Percentiles rank a stretch among this genome's conserved stretches.
Evolutionary conservation across 2,329 filamentous ascomycete species (phyloP).

Genomic region (Cercospora sp.): DNA sequence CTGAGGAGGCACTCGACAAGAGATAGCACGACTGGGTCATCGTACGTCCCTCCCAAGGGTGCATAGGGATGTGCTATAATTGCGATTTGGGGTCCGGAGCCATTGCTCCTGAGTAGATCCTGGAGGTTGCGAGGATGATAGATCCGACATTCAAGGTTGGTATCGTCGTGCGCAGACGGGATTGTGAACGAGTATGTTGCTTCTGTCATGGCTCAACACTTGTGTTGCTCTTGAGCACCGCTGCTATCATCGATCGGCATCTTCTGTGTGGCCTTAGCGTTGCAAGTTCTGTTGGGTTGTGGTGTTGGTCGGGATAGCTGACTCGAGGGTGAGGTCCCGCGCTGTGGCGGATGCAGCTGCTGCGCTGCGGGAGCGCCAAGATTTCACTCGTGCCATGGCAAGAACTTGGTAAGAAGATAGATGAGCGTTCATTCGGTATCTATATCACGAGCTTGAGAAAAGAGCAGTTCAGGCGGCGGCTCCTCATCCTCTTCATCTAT

Average conservation of each 20-base stretch:
- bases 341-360: not conserved
- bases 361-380: not conserved
- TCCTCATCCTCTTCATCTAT: conserved; percentile 43
- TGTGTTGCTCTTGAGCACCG: not conserved
- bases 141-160: conserved; percentile 74
- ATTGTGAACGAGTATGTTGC: conserved; percentile 62
- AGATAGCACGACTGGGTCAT: conserved; percentile 75
- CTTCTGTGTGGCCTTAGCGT: not conserved
- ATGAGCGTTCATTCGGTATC: conserved; percentile 21
- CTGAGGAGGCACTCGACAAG: conserved; percentile 64
- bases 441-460: conserved; percentile 46
- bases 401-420: not conserved
- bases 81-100: conserved; percentile 45
- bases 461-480: conserved; percentile 52
- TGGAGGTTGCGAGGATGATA: conserved; percentile 57
- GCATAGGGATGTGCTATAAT: conserved; percentile 90
- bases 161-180: conserved; percentile 79
- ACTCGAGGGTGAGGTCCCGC: not conserved
- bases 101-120: not conserved
- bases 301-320: not conserved
- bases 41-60: conserved; percentile 78
- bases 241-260: not conserved
- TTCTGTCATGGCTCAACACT: conserved; percentile 11
- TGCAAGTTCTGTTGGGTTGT: not conserved
- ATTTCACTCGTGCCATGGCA: not conserved